These are phyloP conservation scores for Cladorrhinum sp. DNA, from an alignment of 2,329 filamentous ascomycete genomes.

Conservation along the genomic window DNA sequence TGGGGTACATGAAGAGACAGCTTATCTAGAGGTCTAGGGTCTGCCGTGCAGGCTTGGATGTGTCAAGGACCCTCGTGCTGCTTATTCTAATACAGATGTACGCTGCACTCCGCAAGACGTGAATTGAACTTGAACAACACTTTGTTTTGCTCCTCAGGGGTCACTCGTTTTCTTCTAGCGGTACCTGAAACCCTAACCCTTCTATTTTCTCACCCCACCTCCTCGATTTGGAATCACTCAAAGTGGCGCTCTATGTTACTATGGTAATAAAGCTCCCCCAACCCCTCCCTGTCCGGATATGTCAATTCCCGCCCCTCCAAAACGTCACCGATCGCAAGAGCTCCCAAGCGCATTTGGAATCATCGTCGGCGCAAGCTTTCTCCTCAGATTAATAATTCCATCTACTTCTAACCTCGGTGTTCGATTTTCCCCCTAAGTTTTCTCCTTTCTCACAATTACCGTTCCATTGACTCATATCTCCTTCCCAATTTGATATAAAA, in stretches of 20 bases:
- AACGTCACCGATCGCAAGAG: background rate
- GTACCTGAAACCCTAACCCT: slow-evolving; percentile 1
- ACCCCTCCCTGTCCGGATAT: background rate
- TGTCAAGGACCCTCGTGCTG: no score
- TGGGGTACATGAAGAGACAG: background rate
- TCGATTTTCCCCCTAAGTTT: background rate
- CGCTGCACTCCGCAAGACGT: background rate
- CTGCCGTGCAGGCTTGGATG: background rate
- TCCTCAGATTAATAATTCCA: background rate
- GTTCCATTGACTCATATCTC: background rate
- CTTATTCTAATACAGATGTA: no score
- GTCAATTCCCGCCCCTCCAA: background rate
- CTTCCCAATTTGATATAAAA: background rate
- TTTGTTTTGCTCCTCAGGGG: background rate
- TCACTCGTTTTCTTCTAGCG: background rate
- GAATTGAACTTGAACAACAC: background rate
- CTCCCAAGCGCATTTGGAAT: background rate
- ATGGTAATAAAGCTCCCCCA: no score
- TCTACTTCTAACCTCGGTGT: background rate
- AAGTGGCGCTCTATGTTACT: background rate
- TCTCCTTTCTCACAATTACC: background rate
- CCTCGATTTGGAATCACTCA: background rate
- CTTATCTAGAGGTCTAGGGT: background rate
- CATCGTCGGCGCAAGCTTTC: background rate
- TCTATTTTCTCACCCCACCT: background rate